Conservation (phyloP, 1,139 yeast genomes). For the Geotrichum candidum region DNA sequence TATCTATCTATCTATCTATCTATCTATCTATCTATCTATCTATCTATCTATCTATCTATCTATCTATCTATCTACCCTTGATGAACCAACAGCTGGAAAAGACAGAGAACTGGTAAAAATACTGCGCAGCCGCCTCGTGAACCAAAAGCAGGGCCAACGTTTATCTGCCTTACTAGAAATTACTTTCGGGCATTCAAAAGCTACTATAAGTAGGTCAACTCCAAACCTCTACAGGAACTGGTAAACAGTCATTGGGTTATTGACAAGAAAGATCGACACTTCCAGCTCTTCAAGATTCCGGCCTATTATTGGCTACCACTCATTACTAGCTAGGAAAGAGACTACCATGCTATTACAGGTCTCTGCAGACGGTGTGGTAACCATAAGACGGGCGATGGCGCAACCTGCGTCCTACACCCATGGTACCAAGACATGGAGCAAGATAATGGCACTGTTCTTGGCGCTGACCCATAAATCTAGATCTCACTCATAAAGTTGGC, state of each 20-base stretch:
- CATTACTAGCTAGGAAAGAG: not conserved
- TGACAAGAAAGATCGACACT: not conserved
- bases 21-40: too few relatives aligned
- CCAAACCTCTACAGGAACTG: not conserved
- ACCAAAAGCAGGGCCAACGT: too few relatives aligned
- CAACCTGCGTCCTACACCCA: not conserved
- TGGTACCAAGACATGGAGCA: not conserved
- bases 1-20: too few relatives aligned
- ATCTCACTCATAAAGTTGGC: too few relatives aligned
- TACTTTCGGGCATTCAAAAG: not conserved
- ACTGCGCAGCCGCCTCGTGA: too few relatives aligned
- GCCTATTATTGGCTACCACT: not conserved
- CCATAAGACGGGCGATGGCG: not conserved
- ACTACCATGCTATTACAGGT: not conserved
- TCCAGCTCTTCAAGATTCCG: not conserved
- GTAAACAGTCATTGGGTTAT: not conserved
- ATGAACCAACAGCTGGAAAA: too few relatives aligned
- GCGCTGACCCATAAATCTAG: too few relatives aligned
- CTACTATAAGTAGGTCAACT: not conserved
- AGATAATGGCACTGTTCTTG: not conserved
- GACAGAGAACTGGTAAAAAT: too few relatives aligned
- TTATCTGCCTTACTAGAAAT: not conserved
- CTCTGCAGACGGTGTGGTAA: not conserved
- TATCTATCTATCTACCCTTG: too few relatives aligned
- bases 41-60: too few relatives aligned